Base-by-base conservation (phyloP, 2,329 filamentous ascomycete species). In the Lojkania enalia region DNA sequence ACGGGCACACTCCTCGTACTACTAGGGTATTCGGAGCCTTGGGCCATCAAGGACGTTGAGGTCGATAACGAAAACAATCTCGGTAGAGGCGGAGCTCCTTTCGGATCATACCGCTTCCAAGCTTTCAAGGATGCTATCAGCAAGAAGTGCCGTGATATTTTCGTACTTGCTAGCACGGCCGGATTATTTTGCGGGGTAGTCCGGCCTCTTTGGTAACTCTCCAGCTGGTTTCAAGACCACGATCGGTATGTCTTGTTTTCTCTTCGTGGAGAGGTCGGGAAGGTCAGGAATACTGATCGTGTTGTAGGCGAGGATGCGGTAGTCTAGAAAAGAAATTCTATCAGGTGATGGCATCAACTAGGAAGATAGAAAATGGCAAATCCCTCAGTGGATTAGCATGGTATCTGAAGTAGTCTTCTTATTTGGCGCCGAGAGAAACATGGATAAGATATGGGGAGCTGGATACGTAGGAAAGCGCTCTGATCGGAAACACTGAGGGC, bases 361-460 rank as follows among this genome's bases (percentile, higher is more conserved):
- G 64, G 42, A 55, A 1, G 60, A 57, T 3, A 25, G 43, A 5
- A 51, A 42, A 12, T 63, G 58, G 39, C 55, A 61, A 9, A 70
- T 31, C 36, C 53, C 54, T 6, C 21, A 58, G 59, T 64, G 67
- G 81, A 78, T 80, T 38, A 83, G 81, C 19, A 73, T 78, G 6
- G 80, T 87, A 2, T 78, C 77, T 12, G 84, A 87, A 61, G 83
- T 82, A 18, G 74, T 87, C n/a, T 83, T 79, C 43, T 71, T 86
- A 13, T 74, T 87, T 49, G 80, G 83, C 14, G 80, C 81, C 20
- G 84, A 87, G 73, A 75, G 84, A 44, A 87, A 87, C 65, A 74
- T 76, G 3, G 80, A 85, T 54, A 74, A 77, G 15, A 75, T 85
- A 33, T 74, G 76, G 2, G 79, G 78, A 5, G 75, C 77, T 1